Conservation (phyloP, 2,329 filamentous ascomycete species). For the Aureobasidium subglaciale region DNA sequence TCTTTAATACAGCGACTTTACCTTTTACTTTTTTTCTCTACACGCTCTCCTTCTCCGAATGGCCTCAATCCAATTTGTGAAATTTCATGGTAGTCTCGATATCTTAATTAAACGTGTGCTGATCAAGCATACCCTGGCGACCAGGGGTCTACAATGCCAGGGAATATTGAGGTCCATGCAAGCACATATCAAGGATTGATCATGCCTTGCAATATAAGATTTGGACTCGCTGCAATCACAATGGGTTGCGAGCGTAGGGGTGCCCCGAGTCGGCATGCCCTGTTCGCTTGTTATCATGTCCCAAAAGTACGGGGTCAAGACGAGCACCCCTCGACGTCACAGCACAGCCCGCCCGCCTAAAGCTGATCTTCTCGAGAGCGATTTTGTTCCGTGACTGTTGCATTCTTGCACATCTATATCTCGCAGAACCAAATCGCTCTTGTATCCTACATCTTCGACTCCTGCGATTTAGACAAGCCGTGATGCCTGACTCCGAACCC, state of each 20-base stretch:
- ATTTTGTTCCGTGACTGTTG: constrained; percentile 2
- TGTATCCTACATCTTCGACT: not conserved
- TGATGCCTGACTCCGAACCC: constrained; percentile 18
- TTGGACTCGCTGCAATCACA: too few species aligned
- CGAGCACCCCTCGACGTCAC: not conserved
- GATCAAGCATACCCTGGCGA: not conserved
- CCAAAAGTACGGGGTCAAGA: not conserved
- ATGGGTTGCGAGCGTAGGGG: too few species aligned
- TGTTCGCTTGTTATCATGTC: not conserved
- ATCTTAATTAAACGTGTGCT: not conserved
- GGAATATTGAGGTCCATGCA: too few species aligned
- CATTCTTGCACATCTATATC: not conserved
- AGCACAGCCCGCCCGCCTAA: constrained; percentile 7
- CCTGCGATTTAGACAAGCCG: not conserved
- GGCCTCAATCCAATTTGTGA: not conserved
- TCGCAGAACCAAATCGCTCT: not conserved
- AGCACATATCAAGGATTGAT: too few species aligned
- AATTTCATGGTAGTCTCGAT: not conserved
- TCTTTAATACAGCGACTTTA: constrained; percentile 16
- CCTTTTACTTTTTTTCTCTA: constrained; percentile 7
- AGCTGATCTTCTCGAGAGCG: constrained; percentile 1
- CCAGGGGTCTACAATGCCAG: not conserved
- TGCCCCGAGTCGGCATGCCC: not conserved
- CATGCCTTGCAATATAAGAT: too few species aligned
- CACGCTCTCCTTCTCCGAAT: not conserved